Conservation (phyloP, 768 basidiomycete genomes). For the Leccinellum albellum region DNA sequence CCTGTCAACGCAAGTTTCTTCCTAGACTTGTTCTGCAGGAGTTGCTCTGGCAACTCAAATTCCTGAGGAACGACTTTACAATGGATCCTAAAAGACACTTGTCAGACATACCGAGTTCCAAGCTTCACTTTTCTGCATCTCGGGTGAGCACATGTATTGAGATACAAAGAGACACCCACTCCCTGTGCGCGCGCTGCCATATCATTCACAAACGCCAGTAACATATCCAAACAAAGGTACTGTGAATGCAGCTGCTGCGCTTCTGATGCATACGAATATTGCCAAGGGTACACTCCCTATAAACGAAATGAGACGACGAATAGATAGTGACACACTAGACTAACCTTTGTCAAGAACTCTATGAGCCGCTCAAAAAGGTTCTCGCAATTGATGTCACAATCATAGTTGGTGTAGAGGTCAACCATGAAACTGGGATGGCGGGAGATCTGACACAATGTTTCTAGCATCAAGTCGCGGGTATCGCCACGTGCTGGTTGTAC, state of each 20-base stretch:
- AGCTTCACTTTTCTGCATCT: conserved; percentile 37
- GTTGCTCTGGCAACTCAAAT: conserved; percentile 51
- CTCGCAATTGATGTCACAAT: conserved; percentile 95
- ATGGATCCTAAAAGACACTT: background rate
- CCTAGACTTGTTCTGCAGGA: conserved; percentile 69
- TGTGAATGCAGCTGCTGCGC: conserved; percentile 74
- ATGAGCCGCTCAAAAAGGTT: conserved; percentile 89
- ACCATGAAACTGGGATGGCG: conserved; percentile 90
- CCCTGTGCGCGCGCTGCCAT: conserved; percentile 69
- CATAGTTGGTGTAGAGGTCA: conserved; percentile 93
- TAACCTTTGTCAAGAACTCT: conserved; percentile 83
- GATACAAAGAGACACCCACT: conserved; percentile 31
- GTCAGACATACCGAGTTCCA: conserved; percentile 61
- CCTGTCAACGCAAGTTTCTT: conserved; percentile 86
- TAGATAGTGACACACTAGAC: conserved; percentile 10
- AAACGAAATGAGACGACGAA: conserved; percentile 4
- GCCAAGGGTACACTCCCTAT: conserved; percentile 78
- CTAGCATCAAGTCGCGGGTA: conserved; percentile 85
- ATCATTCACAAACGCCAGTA: conserved; percentile 82
- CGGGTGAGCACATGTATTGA: conserved; percentile 10
- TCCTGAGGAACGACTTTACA: conserved; percentile 35
- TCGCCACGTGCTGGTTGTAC: conserved; percentile 81
- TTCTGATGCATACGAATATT: conserved; percentile 55
- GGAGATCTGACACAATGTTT: conserved; percentile 78
- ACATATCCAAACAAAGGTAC: conserved; percentile 80